phyloP scores from a whole-genome alignment of 2,329 filamentous ascomycete genomes.

The Cladorrhinum sp. region DNA sequence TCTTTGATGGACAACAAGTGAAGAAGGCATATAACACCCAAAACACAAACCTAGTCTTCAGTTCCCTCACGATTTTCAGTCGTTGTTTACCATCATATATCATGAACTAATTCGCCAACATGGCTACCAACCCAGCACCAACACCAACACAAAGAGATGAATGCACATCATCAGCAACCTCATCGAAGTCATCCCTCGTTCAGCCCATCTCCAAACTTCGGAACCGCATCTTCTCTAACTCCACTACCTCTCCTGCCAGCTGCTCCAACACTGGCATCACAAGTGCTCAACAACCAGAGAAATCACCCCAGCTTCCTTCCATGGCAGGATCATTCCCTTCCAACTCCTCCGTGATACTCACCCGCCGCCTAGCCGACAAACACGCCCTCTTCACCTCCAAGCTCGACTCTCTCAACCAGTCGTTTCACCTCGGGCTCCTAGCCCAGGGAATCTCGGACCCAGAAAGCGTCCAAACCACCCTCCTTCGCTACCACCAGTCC shows the following conservation, averaged over 20 bases:
- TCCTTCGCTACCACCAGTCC: neutral
- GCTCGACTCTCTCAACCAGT: neutral
- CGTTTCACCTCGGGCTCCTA: neutral
- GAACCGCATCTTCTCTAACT: neutral
- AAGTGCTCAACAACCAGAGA: neutral
- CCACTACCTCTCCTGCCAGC: neutral
- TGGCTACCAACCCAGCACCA: neutral
- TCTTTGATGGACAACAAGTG: too few relatives aligned
- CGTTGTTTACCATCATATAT: too few relatives aligned
- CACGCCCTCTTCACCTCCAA: neutral
- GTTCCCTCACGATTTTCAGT: too few relatives aligned
- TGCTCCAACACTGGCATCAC: neutral
- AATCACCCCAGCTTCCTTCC: neutral
- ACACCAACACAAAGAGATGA: neutral
- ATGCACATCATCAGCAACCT: neutral
- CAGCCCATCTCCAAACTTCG: neutral
- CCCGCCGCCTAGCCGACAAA: neutral
- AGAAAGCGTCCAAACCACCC: neutral
- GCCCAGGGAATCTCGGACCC: neutral
- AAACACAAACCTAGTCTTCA: too few relatives aligned
- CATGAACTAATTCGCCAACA: neutral
- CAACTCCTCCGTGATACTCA: neutral
- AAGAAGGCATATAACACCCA: too few relatives aligned
- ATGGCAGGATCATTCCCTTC: neutral
- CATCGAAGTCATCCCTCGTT: neutral